Base-by-base conservation (phyloP, 2,329 filamentous ascomycete genomes). In the Thermochaetoides dissita region DNA sequence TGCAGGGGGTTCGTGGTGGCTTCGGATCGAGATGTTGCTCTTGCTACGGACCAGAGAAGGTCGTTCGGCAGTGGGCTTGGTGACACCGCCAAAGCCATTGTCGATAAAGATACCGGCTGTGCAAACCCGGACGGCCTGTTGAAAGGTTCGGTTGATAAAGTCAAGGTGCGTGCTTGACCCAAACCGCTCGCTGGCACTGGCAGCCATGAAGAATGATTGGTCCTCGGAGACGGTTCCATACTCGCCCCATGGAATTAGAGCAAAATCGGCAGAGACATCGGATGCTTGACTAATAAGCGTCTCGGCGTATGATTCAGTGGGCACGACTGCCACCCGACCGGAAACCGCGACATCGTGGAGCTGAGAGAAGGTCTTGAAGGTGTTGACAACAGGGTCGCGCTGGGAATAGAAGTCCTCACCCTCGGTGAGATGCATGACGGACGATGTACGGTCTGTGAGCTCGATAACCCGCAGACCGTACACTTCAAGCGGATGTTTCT, bases 401-500 rank as follows among this genome's bases (percentile, higher is more conserved):
- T 74, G 72, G 6, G 73, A 68, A 28, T 74, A 74, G 46, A 78
- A 72, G 38, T 91, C 84, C 34, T 87, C 81, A 3, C 81, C 71
- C 55, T 93, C 86, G 0, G 86, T 81, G 8, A 94, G 85, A 53
- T 85, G 81, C 89, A 96, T 96, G 53, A 95, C 89, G 11, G 87
- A 88, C 1, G 89, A 95, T 35, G 85, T 83, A 71, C 89, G 86
- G 53, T 95, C 88, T 0, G 85, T 93, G 9, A 96, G 73, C 56
- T 93, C 84, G 10, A 96, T 72, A 10, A 88, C 43, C 17, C 53
- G 53, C 31, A 56, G 64, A 30, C 87, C 89, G 53, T 94, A 85
- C 0, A 87, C 81, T 54, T 83, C 73, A 1, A 89, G 68, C 1
- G 75, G 71, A 7, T 67, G 64, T 40, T 63, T 66, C 24, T 53